These are phyloP conservation scores for Petrea volubilis DNA, from an alignment of 257 asterid species.

Conservation along the genomic window DNA sequence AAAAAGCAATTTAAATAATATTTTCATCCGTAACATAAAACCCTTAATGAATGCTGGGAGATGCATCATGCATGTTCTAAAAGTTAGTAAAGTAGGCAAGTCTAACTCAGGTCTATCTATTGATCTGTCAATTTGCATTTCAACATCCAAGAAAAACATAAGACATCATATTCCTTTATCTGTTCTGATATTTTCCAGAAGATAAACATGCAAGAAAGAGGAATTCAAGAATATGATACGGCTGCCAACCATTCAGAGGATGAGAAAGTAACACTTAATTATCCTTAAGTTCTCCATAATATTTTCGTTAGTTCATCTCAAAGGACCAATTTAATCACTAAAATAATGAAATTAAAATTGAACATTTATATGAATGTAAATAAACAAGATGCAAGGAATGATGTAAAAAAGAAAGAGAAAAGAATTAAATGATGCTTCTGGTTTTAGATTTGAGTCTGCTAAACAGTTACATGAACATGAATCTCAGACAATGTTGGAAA, in stretches of 20 bases:
- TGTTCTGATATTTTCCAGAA: neutral
- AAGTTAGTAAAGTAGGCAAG: neutral
- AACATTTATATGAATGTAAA: too few species aligned
- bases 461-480: too few species aligned
- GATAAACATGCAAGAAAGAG: neutral
- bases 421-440: too few species aligned
- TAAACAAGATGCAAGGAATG: too few species aligned
- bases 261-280: too few species aligned
- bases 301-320: neutral
- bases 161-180: neutral
- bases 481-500: too few species aligned
- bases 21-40: neutral
- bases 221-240: neutral
- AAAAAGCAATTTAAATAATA: slow-evolving; percentile 24
- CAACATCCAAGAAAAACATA: neutral
- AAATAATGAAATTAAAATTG: too few species aligned
- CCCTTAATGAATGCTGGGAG: neutral
- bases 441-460: too few species aligned
- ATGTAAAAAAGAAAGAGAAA: neutral
- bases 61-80: neutral
- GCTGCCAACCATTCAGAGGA: neutral
- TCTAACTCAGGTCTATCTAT: neutral
- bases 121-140: neutral
- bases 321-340: too few species aligned
- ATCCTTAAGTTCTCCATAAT: neutral